Percentiles rank a stretch among this genome's conserved stretches.
These are phyloP conservation scores for Strigomonas culicis DNA, from an alignment of 208 protist species.

Conservation along the genomic window DNA sequence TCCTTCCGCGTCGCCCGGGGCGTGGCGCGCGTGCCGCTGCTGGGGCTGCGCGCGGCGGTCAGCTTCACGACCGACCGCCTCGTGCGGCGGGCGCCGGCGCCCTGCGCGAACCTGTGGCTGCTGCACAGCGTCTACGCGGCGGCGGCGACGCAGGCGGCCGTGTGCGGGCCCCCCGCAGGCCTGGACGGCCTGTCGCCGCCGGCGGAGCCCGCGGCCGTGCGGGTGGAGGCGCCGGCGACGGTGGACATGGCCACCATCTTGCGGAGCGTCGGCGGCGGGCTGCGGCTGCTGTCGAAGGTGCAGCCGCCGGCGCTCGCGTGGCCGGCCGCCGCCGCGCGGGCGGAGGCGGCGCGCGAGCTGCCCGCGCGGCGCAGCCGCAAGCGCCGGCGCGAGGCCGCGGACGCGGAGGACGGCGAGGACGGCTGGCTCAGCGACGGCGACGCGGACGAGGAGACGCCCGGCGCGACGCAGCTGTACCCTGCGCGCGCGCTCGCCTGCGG, in stretches of 20 bases:
- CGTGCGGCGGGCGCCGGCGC: not conserved
- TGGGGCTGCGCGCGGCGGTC: not conserved
- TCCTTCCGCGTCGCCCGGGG: not conserved
- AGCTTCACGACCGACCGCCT: not conserved
- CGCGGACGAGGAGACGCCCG: conserved; percentile 10
- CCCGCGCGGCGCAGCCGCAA: conserved; percentile 13
- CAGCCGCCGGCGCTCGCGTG: not conserved
- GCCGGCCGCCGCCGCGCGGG: not conserved
- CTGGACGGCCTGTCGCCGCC: not conserved
- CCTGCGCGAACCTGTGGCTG: conserved; percentile 16
- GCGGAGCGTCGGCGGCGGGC: not conserved
- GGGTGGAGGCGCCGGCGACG: not conserved
- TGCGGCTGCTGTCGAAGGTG: not conserved
- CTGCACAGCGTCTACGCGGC: conserved; percentile 7
- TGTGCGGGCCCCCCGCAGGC: not conserved
- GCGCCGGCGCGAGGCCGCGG: conserved; percentile 13
- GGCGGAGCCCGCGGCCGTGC: not conserved
- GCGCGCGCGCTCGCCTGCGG: conserved; percentile 19
- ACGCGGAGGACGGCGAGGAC: conserved; percentile 3
- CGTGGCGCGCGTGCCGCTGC: not conserved
- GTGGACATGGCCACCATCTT: not conserved
- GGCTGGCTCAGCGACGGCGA: conserved; percentile 17
- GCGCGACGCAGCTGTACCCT: conserved; percentile 33
- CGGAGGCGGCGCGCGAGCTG: conserved; percentile 2
- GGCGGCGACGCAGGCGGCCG: not conserved